Conservation (phyloP, 2,329 filamentous ascomycete genomes). For the Trichoderma hamatum region DNA sequence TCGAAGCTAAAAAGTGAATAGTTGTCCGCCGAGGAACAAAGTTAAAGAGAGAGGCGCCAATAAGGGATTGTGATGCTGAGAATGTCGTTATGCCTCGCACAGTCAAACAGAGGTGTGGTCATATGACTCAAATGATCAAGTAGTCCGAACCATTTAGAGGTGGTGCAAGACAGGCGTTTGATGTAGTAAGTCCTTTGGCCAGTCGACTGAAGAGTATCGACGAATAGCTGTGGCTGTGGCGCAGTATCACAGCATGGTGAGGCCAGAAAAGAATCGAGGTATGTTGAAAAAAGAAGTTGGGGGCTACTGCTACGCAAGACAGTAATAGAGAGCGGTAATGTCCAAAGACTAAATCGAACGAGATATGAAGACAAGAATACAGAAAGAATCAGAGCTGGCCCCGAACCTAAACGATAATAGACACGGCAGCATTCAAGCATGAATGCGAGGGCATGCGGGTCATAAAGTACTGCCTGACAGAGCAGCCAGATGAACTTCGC, state of each 20-base stretch:
- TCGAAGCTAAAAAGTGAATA: background rate
- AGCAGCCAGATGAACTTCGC: conserved; percentile 31
- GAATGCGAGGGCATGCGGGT: conserved; percentile 33
- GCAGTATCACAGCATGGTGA: conserved; percentile 21
- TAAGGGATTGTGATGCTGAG: background rate
- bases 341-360: conserved; percentile 3
- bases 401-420: conserved; percentile 26
- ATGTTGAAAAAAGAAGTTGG: background rate
- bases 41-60: conserved; percentile 9
- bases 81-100: conserved; percentile 2
- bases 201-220: background rate
- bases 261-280: background rate
- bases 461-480: conserved; percentile 37
- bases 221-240: conserved; percentile 5
- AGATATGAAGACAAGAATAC: conserved; percentile 1
- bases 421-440: conserved; percentile 29
- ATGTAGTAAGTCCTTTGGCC: conserved; percentile 1
- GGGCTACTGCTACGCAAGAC: background rate
- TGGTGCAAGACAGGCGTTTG: conserved; percentile 11
- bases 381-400: background rate
- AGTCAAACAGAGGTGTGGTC: conserved; percentile 7
- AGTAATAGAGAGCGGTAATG: conserved; percentile 20
- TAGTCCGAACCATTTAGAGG: conserved; percentile 3
- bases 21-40: background rate
- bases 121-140: conserved; percentile 12